phyloP scores from a whole-genome alignment of 2,329 filamentous ascomycete genomes.

The Chrysoporthe cubensis region DNA sequence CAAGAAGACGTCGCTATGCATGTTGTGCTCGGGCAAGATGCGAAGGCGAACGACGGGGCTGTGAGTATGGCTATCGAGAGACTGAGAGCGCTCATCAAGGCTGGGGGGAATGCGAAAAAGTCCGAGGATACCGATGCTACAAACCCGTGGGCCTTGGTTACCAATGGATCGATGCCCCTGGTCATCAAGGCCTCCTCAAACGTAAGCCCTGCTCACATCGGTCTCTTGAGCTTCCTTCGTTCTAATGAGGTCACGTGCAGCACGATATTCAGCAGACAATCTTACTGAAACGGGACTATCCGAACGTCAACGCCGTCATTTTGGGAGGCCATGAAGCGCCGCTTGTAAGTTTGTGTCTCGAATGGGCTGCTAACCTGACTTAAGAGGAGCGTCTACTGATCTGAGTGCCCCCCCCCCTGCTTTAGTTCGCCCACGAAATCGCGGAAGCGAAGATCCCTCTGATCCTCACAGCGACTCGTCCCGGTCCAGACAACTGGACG shows the following conservation, averaged over 20 bases:
- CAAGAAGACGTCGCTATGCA: conserved; percentile 49
- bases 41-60: conserved; percentile 35
- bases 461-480: conserved; percentile 46
- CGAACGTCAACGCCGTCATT: conserved; percentile 41
- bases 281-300: conserved; percentile 42
- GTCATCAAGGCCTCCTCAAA: conserved; percentile 46
- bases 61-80: conserved; percentile 36
- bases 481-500: conserved; percentile 41
- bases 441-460: conserved; percentile 45
- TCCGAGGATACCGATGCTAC: conserved; percentile 22
- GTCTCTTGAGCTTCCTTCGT: conserved; percentile 1
- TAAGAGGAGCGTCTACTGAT: background rate
- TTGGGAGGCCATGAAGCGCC: conserved; percentile 46
- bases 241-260: conserved; percentile 31
- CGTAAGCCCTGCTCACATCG: conserved; percentile 31
- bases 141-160: conserved; percentile 41
- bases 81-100: conserved; percentile 42
- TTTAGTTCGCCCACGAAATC: conserved; percentile 44
- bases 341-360: conserved; percentile 34
- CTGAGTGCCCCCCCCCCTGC: background rate
- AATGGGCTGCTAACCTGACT: background rate
- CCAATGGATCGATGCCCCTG: conserved; percentile 43
- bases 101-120: conserved; percentile 39
- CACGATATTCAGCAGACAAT: conserved; percentile 47
- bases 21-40: conserved; percentile 42